Conservation (phyloP, 2,329 filamentous ascomycete species). For the Claviceps sp. region DNA sequence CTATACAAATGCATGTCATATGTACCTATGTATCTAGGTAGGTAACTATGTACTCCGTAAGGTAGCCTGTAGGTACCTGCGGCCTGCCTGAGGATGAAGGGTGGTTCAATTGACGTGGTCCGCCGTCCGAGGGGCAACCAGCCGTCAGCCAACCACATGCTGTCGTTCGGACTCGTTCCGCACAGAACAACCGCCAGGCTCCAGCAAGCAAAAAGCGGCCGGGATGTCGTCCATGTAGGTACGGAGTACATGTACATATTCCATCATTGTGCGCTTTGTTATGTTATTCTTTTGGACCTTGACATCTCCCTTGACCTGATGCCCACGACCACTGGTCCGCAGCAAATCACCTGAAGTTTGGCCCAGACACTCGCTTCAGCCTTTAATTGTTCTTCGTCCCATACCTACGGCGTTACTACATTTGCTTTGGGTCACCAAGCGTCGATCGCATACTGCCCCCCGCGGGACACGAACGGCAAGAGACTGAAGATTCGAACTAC, state of each 20-base stretch:
- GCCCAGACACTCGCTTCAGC: slow-evolving; percentile 1
- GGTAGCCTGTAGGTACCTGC: too few species aligned
- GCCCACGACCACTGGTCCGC: background rate
- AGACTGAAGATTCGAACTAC: background rate
- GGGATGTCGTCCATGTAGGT: too few species aligned
- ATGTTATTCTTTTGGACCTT: background rate
- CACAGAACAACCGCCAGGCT: background rate
- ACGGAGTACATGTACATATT: too few species aligned
- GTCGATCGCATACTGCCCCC: background rate
- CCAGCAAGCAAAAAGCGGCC: background rate
- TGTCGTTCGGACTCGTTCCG: background rate
- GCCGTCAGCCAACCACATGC: slow-evolving; percentile 1
- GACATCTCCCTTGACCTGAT: background rate
- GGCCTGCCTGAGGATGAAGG: background rate
- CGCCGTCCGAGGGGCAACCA: background rate
- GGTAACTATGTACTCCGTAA: too few species aligned
- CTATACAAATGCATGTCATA: too few species aligned
- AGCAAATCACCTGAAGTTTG: background rate
- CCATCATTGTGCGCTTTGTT: background rate
- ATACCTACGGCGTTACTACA: background rate
- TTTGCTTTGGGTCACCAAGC: background rate
- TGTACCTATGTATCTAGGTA: too few species aligned
- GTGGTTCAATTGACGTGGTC: background rate
- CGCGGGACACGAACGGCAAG: background rate
- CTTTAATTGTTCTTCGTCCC: background rate